These are phyloP conservation scores for Aspergillus sclerotiicarbonarius DNA, from an alignment of 495 filamentous ascomycete species.

Conservation along the genomic window DNA sequence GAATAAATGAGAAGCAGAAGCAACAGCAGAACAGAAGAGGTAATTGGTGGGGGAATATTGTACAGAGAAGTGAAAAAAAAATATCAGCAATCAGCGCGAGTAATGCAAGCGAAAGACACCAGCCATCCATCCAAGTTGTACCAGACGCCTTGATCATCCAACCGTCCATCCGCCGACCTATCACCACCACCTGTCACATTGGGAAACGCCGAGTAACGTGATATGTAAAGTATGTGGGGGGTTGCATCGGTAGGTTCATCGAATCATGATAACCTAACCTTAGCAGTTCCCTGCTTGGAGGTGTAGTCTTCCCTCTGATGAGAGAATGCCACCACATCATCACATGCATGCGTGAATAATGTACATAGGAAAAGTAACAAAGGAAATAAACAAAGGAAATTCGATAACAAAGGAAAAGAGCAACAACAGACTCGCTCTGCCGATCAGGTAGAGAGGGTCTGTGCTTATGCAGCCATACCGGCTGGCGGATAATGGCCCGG, in stretches of 20 bases:
- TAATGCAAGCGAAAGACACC: constrained; percentile 8
- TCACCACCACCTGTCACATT: background rate
- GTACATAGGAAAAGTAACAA: constrained; percentile 5
- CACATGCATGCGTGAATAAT: background rate
- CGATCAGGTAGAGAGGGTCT: background rate
- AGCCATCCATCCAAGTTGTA: background rate
- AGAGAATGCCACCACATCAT: background rate
- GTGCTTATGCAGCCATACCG: constrained; percentile 29
- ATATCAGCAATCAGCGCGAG: background rate
- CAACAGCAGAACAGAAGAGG: background rate
- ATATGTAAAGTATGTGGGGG: background rate
- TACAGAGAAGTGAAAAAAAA: constrained; percentile 8
- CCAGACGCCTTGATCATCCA: background rate
- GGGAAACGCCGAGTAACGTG: background rate
- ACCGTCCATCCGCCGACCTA: background rate
- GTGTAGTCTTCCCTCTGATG: background rate
- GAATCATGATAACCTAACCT: background rate
- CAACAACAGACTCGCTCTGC: background rate
- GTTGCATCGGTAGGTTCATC: background rate
- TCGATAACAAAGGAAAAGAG: constrained; percentile 4
- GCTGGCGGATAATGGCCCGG: constrained; percentile 39
- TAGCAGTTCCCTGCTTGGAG: background rate
- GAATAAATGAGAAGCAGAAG: background rate
- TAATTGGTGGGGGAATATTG: constrained; percentile 2
- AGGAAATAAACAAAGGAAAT: constrained; percentile 2